Evolutionary conservation across 345 rosid species (phyloP).

Genomic region (Carallia pectinifolia): DNA sequence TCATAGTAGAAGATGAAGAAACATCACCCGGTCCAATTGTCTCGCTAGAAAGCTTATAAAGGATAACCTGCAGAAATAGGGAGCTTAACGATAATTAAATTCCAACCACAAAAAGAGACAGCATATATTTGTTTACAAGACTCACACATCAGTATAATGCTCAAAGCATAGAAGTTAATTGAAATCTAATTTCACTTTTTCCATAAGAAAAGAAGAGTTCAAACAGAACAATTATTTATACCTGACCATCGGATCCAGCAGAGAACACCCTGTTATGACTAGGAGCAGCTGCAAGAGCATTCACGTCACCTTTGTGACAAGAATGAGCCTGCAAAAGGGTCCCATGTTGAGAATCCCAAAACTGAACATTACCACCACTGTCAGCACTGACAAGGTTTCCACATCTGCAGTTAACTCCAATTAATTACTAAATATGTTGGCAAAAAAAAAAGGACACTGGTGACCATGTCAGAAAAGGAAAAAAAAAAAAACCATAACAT

Average conservation of each 20-base stretch:
- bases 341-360: constrained; percentile 87
- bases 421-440: constrained; percentile 15
- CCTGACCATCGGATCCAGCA: constrained; percentile 98
- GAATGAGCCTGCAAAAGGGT: constrained; percentile 80
- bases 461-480: background rate
- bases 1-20: constrained; percentile 32
- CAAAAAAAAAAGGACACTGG: background rate
- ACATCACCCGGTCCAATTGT: constrained; percentile 33
- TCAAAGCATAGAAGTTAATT: background rate
- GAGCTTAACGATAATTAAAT: constrained; percentile 8
- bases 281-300: constrained; percentile 80
- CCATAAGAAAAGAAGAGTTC: background rate
- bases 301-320: constrained; percentile 82
- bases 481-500: constrained; percentile 4
- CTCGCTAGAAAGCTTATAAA: constrained; percentile 63
- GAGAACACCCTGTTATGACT: constrained; percentile 85
- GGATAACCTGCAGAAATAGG: constrained; percentile 56
- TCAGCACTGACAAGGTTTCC: constrained; percentile 91
- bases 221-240: constrained; percentile 17
- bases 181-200: background rate
- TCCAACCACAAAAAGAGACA: too few species aligned
- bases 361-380: constrained; percentile 87
- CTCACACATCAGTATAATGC: too few species aligned
- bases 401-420: constrained; percentile 42
- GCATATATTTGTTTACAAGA: too few species aligned